Conservation (phyloP, 257 asterid species). For the Solanum megistacrolobum region DNA sequence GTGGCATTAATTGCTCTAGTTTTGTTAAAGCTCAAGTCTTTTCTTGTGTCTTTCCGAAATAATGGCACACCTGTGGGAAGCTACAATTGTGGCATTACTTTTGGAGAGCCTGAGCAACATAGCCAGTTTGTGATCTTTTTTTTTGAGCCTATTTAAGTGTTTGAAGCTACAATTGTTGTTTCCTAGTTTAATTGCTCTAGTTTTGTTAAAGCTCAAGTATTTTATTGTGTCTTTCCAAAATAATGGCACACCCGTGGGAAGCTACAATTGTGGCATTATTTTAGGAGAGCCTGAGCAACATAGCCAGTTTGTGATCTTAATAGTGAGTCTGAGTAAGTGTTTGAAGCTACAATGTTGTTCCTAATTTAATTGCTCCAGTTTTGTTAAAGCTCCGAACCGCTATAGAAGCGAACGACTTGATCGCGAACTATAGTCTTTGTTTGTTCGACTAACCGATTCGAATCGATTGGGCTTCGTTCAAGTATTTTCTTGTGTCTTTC, state of each 20-base stretch:
- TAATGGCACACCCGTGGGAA: neutral
- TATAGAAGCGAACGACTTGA: too few species aligned
- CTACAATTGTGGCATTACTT: neutral
- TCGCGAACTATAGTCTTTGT: too few species aligned
- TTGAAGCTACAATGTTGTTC: neutral
- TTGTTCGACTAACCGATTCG: too few species aligned
- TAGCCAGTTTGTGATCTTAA: neutral
- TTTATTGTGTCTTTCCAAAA: neutral
- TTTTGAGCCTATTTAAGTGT: neutral
- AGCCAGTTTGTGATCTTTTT: neutral
- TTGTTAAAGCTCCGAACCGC: neutral
- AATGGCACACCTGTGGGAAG: fast-evolving
- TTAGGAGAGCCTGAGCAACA: neutral
- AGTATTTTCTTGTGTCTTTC: neutral
- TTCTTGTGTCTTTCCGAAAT: neutral
- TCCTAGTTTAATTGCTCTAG: neutral
- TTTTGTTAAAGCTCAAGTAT: neutral
- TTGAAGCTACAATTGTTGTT: neutral
- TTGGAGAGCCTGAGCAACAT: neutral
- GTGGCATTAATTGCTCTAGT: neutral
- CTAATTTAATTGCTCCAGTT: neutral
- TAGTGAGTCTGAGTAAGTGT: neutral
- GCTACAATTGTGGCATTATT: neutral
- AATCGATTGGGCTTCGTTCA: too few species aligned
- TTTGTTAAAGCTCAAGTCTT: neutral